A percentile compares a stretch with the other conserved stretches of the same genome.
Conservation (phyloP, 768 basidiomycete species). For the Pleurotus cornucopiae region DNA sequence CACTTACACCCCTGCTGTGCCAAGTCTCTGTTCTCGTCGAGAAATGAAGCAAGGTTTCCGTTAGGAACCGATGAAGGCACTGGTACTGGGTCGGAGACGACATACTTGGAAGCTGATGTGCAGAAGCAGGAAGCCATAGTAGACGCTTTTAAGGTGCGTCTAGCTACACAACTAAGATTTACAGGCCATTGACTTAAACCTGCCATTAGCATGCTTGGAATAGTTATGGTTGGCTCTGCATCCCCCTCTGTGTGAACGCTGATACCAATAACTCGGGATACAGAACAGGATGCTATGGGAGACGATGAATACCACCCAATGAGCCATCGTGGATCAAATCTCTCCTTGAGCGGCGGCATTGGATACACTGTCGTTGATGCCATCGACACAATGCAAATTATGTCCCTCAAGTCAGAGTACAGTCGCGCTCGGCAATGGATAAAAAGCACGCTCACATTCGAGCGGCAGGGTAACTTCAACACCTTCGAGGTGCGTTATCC, state of each 20-base stretch:
- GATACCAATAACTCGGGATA: too few species aligned
- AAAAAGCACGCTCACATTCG: conserved; percentile 60
- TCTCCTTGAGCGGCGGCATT: conserved; percentile 75
- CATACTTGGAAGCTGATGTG: neutral
- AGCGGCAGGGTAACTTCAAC: conserved; percentile 76
- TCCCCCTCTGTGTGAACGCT: too few species aligned
- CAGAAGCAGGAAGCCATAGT: conserved; percentile 5
- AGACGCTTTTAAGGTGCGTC: conserved; percentile 2
- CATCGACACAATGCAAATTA: conserved; percentile 84
- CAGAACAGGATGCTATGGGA: conserved; percentile 35
- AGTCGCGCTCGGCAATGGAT: conserved; percentile 77
- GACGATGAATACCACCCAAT: conserved; percentile 92
- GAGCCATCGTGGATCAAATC: conserved; percentile 65
- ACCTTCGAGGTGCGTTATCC: conserved; percentile 76
- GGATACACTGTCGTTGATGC: conserved; percentile 89
- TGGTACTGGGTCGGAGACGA: neutral
- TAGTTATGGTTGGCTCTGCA: neutral
- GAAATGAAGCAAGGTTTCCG: too few species aligned
- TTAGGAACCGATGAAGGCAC: too few species aligned
- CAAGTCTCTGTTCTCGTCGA: too few species aligned
- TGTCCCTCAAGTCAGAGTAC: conserved; percentile 82
- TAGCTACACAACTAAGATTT: neutral
- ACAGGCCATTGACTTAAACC: neutral
- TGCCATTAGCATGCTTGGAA: conserved; percentile 1
- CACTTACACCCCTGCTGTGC: too few species aligned